Conservation (phyloP, 164 flowering plant species). For the Magnolia kwangsiensis region DNA sequence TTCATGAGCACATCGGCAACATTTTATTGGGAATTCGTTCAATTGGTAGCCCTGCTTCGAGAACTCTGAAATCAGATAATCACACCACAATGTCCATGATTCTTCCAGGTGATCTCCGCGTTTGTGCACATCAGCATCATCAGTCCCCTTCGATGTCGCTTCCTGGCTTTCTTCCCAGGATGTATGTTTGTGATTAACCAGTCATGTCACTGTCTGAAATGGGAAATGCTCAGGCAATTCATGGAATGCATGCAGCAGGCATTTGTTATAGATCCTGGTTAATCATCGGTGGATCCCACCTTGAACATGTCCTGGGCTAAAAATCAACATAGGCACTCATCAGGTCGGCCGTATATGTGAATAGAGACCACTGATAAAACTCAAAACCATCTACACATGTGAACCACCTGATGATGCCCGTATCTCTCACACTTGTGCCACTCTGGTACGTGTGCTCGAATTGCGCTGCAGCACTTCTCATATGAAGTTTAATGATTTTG, state of each 20-base stretch:
- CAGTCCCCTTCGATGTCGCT: constrained; percentile 84
- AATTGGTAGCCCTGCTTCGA: too few relatives aligned
- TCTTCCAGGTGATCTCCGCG: constrained; percentile 73
- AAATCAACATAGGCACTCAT: neutral
- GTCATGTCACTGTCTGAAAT: neutral
- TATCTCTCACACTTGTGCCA: too few relatives aligned
- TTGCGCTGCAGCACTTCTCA: too few relatives aligned
- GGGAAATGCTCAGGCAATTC: neutral
- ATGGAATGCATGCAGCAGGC: neutral
- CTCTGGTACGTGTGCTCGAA: too few relatives aligned
- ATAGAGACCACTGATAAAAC: too few relatives aligned
- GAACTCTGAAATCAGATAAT: too few relatives aligned
- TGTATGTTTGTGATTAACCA: constrained; percentile 39
- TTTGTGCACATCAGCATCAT: constrained; percentile 66
- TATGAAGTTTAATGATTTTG: neutral
- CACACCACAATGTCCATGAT: neutral
- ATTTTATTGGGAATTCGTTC: too few relatives aligned
- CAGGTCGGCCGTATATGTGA: neutral
- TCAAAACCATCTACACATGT: too few relatives aligned
- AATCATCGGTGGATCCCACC: too few relatives aligned
- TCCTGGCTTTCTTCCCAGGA: constrained; percentile 75
- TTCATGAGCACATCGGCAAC: neutral
- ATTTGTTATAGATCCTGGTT: neutral
- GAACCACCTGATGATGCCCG: too few relatives aligned
- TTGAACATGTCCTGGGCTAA: neutral